Percentiles rank a stretch among this genome's conserved stretches.
Evolutionary conservation across 2,329 filamentous ascomycete species (phyloP).

Genomic region (Aschersonia sp.): DNA sequence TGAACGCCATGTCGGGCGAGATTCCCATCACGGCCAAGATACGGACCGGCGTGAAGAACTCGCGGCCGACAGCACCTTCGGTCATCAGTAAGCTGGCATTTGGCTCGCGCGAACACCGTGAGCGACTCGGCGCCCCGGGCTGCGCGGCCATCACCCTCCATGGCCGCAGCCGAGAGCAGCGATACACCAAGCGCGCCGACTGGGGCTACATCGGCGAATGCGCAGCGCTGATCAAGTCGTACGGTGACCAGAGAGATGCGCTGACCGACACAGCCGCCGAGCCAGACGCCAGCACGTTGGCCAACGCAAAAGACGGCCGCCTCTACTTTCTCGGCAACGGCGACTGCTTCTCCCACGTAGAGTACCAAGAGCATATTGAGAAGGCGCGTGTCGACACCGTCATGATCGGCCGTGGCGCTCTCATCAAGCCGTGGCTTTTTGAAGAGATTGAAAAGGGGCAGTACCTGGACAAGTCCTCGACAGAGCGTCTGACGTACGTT

Average conservation of each 20-base stretch:
- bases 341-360: conserved; percentile 84
- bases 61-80: conserved; percentile 63
- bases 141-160: conserved; percentile 94
- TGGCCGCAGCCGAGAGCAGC: conserved; percentile 82
- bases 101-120: conserved; percentile 58
- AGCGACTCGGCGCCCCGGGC: conserved; percentile 60
- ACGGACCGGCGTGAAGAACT: conserved; percentile 75
- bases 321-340: conserved; percentile 94
- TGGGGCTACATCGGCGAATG: conserved; percentile 92
- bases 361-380: conserved; percentile 68
- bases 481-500: conserved; percentile 71
- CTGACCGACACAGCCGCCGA: conserved; percentile 65
- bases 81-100: conserved; percentile 72
- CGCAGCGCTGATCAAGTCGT: conserved; percentile 65
- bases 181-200: conserved; percentile 84
- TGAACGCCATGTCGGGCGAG: conserved; percentile 85
- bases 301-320: conserved; percentile 49
- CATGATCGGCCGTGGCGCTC: conserved; percentile 90
- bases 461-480: conserved; percentile 87
- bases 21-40: conserved; percentile 93
- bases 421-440: conserved; percentile 97
- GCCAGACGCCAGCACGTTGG: conserved; percentile 58
- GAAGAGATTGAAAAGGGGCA: conserved; percentile 88
- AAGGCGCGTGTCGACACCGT: conserved; percentile 77
- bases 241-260: conserved; percentile 54